Evolutionary conservation across 768 basidiomycete genomes (phyloP).

Genomic region (Artomyces pyxidatus): DNA sequence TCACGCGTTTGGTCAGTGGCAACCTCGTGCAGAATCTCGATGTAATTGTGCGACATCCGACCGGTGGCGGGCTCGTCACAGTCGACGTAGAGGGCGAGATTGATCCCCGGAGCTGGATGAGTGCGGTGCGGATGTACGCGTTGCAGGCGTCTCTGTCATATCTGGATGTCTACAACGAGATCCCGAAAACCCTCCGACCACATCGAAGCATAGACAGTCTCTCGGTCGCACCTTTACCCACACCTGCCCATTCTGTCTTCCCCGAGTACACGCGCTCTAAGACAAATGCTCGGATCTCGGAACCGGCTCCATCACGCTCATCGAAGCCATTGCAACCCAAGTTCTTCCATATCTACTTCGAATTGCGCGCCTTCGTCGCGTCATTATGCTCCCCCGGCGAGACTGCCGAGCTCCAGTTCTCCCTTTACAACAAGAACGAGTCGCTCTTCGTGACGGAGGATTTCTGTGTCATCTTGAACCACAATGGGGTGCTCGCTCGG

Average conservation of each 20-base stretch:
- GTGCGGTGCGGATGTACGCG: constrained; percentile 84
- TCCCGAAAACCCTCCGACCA: constrained; percentile 28
- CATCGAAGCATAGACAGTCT: constrained; percentile 39
- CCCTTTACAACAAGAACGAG: constrained; percentile 80
- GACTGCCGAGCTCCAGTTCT: constrained; percentile 89
- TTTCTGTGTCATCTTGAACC: constrained; percentile 81
- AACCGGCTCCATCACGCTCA: constrained; percentile 27
- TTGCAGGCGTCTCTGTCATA: constrained; percentile 83
- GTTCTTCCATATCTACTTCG: constrained; percentile 87
- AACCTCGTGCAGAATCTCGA: constrained; percentile 91
- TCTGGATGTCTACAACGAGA: constrained; percentile 36
- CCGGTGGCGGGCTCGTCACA: constrained; percentile 81
- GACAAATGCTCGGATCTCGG: constrained; percentile 25
- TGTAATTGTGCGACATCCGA: constrained; percentile 93
- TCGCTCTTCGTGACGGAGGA: constrained; percentile 90
- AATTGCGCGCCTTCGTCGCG: constrained; percentile 88
- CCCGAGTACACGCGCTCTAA: constrained; percentile 42
- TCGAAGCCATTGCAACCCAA: constrained; percentile 44
- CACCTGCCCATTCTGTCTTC: constrained; percentile 64
- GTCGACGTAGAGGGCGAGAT: constrained; percentile 84
- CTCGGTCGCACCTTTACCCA: constrained; percentile 38
- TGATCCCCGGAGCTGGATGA: constrained; percentile 79
- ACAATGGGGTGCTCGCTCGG: constrained; percentile 81
- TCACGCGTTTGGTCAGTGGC: constrained; percentile 76
- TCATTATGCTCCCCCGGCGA: constrained; percentile 87